Percentiles rank a stretch among this genome's conserved stretches.
phyloP scores from a whole-genome alignment of 1,139 yeast species.

The Lodderomyces parapsilosis region DNA sequence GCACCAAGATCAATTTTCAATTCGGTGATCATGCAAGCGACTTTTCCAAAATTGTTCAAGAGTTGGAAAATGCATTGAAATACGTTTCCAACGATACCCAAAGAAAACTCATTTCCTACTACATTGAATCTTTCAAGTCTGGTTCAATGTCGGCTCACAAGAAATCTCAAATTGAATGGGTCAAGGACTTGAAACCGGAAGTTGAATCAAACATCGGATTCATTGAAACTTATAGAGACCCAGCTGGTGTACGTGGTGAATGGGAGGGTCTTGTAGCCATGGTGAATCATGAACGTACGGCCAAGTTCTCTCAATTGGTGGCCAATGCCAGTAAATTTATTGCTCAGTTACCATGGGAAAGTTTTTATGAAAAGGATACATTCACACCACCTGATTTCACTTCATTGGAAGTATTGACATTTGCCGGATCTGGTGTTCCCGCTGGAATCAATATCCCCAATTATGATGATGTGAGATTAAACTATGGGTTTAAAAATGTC shows the following conservation, averaged over 20 bases:
- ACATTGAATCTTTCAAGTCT: slow-evolving; percentile 68
- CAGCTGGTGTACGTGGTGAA: slow-evolving; percentile 89
- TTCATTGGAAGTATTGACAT: slow-evolving; percentile 82
- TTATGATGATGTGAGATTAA: slow-evolving; percentile 83
- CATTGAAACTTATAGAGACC: slow-evolving; percentile 90
- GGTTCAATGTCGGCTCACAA: slow-evolving; percentile 88
- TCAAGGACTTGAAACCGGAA: slow-evolving; percentile 76
- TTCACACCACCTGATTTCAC: slow-evolving; percentile 92
- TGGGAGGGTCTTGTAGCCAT: slow-evolving; percentile 95
- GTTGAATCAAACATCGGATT: slow-evolving; percentile 89
- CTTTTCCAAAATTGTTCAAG: slow-evolving; percentile 56
- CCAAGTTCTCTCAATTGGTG: slow-evolving; percentile 71
- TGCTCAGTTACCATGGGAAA: slow-evolving; percentile 71
- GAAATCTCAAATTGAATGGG: slow-evolving; percentile 83
- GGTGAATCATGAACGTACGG: slow-evolving; percentile 84
- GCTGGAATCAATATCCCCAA: slow-evolving; percentile 93
- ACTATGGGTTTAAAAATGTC: slow-evolving; percentile 83
- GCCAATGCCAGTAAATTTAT: slow-evolving; percentile 65
- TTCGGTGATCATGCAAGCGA: slow-evolving; percentile 79
- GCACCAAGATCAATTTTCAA: slow-evolving; percentile 42
- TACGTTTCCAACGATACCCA: slow-evolving; percentile 76
- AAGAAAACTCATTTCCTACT: slow-evolving; percentile 58
- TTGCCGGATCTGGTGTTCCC: slow-evolving; percentile 87
- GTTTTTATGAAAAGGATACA: slow-evolving; percentile 72
- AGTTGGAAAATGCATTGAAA: slow-evolving; percentile 55